A percentile compares a stretch with the other conserved stretches of the same genome.
Conservation (phyloP, 2,329 filamentous ascomycete species). For the Verticillium klebahnii region DNA sequence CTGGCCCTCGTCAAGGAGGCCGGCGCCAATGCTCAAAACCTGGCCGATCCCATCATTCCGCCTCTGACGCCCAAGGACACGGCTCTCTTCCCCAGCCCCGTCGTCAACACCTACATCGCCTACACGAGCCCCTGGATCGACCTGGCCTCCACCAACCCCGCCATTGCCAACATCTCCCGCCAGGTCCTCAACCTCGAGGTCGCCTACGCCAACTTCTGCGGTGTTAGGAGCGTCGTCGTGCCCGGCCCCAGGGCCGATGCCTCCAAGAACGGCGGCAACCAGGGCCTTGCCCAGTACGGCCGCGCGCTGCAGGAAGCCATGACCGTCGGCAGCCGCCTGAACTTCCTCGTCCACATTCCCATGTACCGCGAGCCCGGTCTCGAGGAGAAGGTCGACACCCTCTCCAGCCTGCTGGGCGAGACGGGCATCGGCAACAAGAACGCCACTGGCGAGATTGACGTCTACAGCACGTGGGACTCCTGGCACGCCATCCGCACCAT, state of each 20-base stretch:
- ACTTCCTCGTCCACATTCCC: conserved; percentile 74
- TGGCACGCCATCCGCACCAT: conserved; percentile 85
- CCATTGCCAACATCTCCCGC: conserved; percentile 80
- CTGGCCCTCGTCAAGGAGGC: conserved; percentile 39
- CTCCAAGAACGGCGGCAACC: conserved; percentile 42
- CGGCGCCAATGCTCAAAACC: conserved; percentile 35
- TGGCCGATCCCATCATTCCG: conserved; percentile 53
- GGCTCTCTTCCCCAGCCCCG: conserved; percentile 61
- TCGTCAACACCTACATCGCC: conserved; percentile 69
- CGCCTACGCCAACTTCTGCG: conserved; percentile 93
- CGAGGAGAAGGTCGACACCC: conserved; percentile 24
- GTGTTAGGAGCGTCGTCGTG: conserved; percentile 76
- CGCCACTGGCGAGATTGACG: conserved; percentile 48
- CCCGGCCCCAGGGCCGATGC: conserved; percentile 68
- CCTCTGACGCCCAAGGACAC: conserved; percentile 79
- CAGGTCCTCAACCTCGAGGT: conserved; percentile 89
- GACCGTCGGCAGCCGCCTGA: conserved; percentile 67
- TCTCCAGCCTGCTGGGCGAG: neutral
- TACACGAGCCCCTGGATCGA: conserved; percentile 92
- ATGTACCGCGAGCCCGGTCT: conserved; percentile 71
- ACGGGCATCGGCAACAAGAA: conserved; percentile 29
- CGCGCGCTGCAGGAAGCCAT: conserved; percentile 79
- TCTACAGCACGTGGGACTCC: conserved; percentile 83
- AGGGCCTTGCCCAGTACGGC: conserved; percentile 69
- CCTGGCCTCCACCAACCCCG: conserved; percentile 73